Percentiles rank a stretch among this genome's conserved stretches.
Conservation (phyloP, 305 asterid genomes). For the Plantago rigida region DNA sequence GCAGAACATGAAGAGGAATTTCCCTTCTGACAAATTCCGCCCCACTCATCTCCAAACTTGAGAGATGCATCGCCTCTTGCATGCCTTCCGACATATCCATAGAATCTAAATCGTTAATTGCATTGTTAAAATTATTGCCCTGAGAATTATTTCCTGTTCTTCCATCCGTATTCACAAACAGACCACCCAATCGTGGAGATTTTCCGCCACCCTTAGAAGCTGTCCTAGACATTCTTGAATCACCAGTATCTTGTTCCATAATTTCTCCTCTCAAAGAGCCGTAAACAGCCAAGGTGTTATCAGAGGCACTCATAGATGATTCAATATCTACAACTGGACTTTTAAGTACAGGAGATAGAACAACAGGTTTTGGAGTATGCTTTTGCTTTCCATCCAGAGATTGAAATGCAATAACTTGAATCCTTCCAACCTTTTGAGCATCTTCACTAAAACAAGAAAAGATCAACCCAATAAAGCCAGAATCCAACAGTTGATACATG, state of each 20-base stretch:
- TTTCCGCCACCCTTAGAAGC: slow-evolving; percentile 57
- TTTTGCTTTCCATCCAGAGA: slow-evolving; percentile 90
- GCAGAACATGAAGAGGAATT: slow-evolving; percentile 71
- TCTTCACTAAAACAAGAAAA: slow-evolving; percentile 98
- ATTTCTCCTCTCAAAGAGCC: slow-evolving; percentile 43
- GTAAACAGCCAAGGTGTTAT: slow-evolving; percentile 32
- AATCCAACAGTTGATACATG: slow-evolving; percentile 95
- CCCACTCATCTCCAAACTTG: slow-evolving; percentile 93
- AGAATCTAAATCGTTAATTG: slow-evolving; percentile 60
- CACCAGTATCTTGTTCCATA: slow-evolving; percentile 67
- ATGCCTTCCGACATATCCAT: slow-evolving; percentile 95
- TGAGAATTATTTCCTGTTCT: slow-evolving; percentile 46
- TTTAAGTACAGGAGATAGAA: slow-evolving; percentile 48
- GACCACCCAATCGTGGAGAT: slow-evolving; percentile 67
- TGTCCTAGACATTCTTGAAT: slow-evolving; percentile 39
- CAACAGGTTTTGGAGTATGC: slow-evolving; percentile 47
- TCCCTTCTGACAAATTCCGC: slow-evolving; percentile 90
- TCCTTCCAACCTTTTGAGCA: slow-evolving; percentile 95
- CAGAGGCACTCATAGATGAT: slow-evolving; percentile 66
- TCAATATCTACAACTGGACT: slow-evolving; percentile 54
- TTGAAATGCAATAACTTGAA: slow-evolving; percentile 93
- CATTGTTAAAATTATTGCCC: slow-evolving; percentile 38
- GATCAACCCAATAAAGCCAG: slow-evolving; percentile 94
- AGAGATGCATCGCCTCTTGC: slow-evolving; percentile 99
- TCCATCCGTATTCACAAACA: slow-evolving; percentile 57